Conservation (phyloP, 371 early-diverging fungal genomes). For the Blastocladiella emersonii region DNA sequence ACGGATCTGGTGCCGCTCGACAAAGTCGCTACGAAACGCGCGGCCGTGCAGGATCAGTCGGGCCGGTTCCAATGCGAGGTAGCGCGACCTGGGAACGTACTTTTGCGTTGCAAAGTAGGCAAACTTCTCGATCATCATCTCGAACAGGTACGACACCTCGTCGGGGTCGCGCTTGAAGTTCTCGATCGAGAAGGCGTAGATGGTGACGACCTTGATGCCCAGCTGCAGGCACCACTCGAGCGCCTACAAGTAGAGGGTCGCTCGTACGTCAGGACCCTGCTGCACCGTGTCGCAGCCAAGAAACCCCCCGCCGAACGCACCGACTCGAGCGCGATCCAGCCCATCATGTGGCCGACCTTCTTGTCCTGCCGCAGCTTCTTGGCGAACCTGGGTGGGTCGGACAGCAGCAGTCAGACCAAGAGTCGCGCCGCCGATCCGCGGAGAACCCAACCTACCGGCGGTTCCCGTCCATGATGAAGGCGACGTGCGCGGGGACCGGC, state of each 20-base stretch:
- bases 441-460: constrained; percentile 75
- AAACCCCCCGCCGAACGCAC: constrained; percentile 7
- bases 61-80: neutral
- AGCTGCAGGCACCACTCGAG: constrained; percentile 74
- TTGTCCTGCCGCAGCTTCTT: constrained; percentile 11
- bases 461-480: constrained; percentile 98
- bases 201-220: constrained; percentile 80
- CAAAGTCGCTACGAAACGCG: constrained; percentile 41
- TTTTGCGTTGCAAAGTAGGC: constrained; percentile 51
- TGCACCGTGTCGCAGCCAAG: no score
- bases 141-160: constrained; percentile 86
- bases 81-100: constrained; percentile 20
- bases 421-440: no score
- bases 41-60: neutral
- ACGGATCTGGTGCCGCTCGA: constrained; percentile 53
- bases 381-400: neutral
- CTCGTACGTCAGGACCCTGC: neutral
- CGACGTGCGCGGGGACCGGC: constrained; percentile 84
- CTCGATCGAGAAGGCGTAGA: constrained; percentile 95
- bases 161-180: constrained; percentile 86
- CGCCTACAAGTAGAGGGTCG: constrained; percentile 30
- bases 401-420: no score
- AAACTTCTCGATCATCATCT: constrained; percentile 62
- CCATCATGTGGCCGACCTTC: constrained; percentile 65
- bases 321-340: constrained; percentile 60